Conservation (phyloP, 169 alveolate species). For the Besnoitia besnoiti region DNA sequence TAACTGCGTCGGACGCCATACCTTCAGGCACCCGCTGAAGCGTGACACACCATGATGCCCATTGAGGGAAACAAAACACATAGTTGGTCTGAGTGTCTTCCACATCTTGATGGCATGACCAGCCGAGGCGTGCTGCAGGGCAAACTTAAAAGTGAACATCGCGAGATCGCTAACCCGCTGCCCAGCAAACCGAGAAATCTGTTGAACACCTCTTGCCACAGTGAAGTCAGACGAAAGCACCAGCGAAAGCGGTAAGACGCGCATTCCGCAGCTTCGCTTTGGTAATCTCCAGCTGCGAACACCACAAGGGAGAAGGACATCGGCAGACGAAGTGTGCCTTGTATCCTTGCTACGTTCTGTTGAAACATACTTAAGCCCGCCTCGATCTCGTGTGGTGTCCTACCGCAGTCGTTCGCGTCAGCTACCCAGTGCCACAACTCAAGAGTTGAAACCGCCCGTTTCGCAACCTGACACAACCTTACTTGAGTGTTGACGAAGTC, state of each 20-base stretch:
- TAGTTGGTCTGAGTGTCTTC: too few species aligned
- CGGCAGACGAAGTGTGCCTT: too few species aligned
- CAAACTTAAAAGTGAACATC: too few species aligned
- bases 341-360: not conserved
- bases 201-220: not conserved
- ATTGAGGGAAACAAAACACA: too few species aligned
- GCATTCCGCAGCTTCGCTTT: constrained; percentile 63
- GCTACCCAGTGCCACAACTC: not conserved
- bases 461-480: constrained; percentile 19
- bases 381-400: not conserved
- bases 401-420: not conserved
- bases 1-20: too few species aligned
- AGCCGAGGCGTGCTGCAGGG: too few species aligned
- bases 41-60: too few species aligned
- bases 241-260: constrained; percentile 63
- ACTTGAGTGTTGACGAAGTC: constrained; percentile 63
- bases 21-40: too few species aligned
- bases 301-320: not conserved
- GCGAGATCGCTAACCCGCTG: not conserved
- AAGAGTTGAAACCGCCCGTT: not conserved
- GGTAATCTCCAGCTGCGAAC: constrained; percentile 44
- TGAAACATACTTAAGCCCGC: not conserved
- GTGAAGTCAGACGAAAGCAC: constrained; percentile 39
- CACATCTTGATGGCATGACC: too few species aligned
- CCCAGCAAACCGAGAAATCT: not conserved